Percentiles rank a stretch among this genome's conserved stretches.
These are phyloP conservation scores for Lactuca saligna DNA, from an alignment of 129 eudicot species.

Conservation along the genomic window DNA sequence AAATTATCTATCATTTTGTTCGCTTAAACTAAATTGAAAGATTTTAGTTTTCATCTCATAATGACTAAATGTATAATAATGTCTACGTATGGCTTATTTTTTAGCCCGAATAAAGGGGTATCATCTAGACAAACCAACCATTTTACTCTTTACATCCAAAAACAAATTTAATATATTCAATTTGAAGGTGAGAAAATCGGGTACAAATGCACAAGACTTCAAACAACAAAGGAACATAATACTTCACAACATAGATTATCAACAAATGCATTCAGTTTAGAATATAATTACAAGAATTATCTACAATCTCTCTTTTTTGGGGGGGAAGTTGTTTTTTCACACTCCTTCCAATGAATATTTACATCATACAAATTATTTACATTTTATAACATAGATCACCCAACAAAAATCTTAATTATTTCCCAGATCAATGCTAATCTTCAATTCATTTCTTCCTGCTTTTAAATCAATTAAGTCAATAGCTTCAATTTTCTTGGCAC, in stretches of 20 bases:
- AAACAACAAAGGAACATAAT: not conserved
- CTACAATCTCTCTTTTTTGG: conserved; percentile 7
- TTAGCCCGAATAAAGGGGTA: too few species aligned
- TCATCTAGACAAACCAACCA: too few species aligned
- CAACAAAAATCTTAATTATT: conserved; percentile 33
- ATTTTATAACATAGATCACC: conserved; percentile 22
- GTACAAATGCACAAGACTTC: not conserved
- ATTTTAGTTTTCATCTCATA: too few species aligned
- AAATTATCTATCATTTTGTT: too few species aligned
- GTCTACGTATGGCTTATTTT: too few species aligned
- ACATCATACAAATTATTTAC: conserved; percentile 32
- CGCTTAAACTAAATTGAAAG: too few species aligned
- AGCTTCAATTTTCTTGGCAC: conserved; percentile 24
- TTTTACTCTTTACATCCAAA: too few species aligned
- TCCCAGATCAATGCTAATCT: conserved; percentile 32
- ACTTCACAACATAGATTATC: conserved; percentile 1
- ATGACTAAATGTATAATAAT: too few species aligned
- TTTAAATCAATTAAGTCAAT: not conserved
- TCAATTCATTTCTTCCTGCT: conserved; percentile 15
- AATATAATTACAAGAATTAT: conserved; percentile 20
- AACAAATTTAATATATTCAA: too few species aligned
- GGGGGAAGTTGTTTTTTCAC: not conserved
- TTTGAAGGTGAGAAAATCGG: not conserved
- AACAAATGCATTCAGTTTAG: not conserved
- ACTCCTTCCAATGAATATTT: conserved; percentile 28